Conservation (phyloP, 208 protist species). For the Wallacemonas sp. region DNA sequence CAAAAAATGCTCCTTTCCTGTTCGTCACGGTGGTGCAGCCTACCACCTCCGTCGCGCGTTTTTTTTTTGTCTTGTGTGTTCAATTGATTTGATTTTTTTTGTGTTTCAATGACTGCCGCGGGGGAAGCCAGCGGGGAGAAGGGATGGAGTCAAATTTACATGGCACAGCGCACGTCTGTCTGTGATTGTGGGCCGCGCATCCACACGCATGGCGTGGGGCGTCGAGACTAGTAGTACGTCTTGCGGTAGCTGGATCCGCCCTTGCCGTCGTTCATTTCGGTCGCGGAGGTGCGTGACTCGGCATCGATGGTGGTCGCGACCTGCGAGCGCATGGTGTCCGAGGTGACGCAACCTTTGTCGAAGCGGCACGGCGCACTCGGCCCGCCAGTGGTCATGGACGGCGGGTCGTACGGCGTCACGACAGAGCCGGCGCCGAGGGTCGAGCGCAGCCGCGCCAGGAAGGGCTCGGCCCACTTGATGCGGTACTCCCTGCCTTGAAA, state of each 20-base stretch:
- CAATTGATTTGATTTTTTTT: no score
- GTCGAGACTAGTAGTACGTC: constrained; percentile 68
- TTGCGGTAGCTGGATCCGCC: constrained; percentile 61
- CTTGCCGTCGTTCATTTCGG: constrained; percentile 72
- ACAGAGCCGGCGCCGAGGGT: constrained; percentile 37
- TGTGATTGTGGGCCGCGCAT: no score
- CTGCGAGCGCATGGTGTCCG: constrained; percentile 32
- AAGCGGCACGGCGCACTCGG: constrained; percentile 57
- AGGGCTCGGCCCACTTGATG: constrained; percentile 70
- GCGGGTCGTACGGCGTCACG: constrained; percentile 63
- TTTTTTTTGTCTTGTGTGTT: no score
- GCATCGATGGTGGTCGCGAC: constrained; percentile 45
- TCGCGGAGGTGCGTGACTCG: constrained; percentile 57
- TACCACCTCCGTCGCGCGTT: no score
- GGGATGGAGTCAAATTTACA: no score
- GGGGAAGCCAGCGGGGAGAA: no score
- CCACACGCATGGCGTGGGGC: no score
- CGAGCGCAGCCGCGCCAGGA: constrained; percentile 43
- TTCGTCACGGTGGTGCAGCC: no score
- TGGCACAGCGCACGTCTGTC: no score
- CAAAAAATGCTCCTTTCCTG: no score
- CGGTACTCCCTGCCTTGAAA: constrained; percentile 71
- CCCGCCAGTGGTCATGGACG: constrained; percentile 62
- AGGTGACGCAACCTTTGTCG: constrained; percentile 47
- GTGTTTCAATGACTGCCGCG: no score